Percentiles rank a stretch among this genome's conserved stretches.
Evolutionary conservation across 768 basidiomycete species (phyloP).

Genomic region (Ramaria rubella): DNA sequence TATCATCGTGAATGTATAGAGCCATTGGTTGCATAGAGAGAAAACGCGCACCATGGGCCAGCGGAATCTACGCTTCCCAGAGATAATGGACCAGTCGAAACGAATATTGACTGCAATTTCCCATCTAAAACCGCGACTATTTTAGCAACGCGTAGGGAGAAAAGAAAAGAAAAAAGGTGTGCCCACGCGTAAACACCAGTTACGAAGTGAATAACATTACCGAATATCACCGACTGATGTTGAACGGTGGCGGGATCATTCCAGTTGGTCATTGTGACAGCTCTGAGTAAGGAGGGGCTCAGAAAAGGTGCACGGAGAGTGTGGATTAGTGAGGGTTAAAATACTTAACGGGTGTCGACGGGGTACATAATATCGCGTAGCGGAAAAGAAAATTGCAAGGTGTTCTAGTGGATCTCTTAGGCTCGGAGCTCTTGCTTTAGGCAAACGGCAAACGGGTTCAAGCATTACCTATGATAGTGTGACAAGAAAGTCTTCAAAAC

Average conservation of each 20-base stretch:
- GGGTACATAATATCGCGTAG: too few relatives aligned
- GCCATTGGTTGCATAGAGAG: not conserved
- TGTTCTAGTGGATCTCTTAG: too few relatives aligned
- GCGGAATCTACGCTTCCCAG: conserved; percentile 48
- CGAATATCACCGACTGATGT: conserved; percentile 42
- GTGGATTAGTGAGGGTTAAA: too few relatives aligned
- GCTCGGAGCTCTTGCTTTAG: too few relatives aligned
- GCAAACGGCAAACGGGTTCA: too few relatives aligned
- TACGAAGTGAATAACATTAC: conserved; percentile 52
- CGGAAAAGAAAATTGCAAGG: too few relatives aligned
- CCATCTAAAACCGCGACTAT: not conserved
- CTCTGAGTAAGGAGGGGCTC: too few relatives aligned
- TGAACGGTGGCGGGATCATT: not conserved
- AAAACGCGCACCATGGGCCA: conserved; percentile 58
- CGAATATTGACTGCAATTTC: conserved; percentile 21
- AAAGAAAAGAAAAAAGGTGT: conserved; percentile 27
- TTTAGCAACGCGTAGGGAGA: not conserved
- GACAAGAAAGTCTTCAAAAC: too few relatives aligned
- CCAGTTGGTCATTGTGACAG: not conserved
- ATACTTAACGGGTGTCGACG: too few relatives aligned
- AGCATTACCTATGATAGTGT: too few relatives aligned
- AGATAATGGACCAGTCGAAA: conserved; percentile 65
- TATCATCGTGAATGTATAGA: not conserved
- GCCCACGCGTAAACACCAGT: conserved; percentile 69
- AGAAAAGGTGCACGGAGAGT: too few relatives aligned